phyloP scores from a whole-genome alignment of 1,139 yeast genomes.

The Debaryomyces psychrophilus region DNA sequence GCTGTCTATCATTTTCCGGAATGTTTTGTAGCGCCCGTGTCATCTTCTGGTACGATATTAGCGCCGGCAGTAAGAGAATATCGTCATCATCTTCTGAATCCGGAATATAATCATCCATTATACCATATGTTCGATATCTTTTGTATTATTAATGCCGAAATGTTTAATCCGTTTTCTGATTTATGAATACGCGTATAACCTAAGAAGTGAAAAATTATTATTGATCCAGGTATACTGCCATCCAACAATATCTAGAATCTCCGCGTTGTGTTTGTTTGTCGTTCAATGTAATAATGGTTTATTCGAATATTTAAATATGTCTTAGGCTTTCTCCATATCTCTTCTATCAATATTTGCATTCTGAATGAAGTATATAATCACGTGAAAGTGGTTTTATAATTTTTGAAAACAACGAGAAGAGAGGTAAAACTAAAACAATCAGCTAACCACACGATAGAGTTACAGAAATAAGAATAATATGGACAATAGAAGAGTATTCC shows the following conservation, averaged over 20 bases:
- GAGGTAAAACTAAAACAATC: background rate
- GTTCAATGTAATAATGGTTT: background rate
- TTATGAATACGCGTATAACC: constrained; percentile 1
- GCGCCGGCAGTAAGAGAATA: constrained; percentile 11
- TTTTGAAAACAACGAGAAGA: background rate
- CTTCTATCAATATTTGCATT: background rate
- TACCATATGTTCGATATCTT: background rate
- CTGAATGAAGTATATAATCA: background rate
- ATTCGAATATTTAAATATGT: background rate
- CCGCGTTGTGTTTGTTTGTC: background rate
- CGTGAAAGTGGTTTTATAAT: background rate
- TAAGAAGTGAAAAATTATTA: background rate
- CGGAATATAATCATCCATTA: constrained; percentile 20
- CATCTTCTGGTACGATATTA: constrained; percentile 9
- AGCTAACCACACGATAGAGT: background rate
- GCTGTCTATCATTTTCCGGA: constrained; percentile 1
- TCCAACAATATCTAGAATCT: background rate
- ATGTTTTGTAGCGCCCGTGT: background rate
- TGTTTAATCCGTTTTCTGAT: background rate
- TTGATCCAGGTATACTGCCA: background rate
- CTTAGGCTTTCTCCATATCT: background rate
- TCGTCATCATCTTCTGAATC: constrained; percentile 22
- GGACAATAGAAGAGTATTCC: constrained; percentile 48
- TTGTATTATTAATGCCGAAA: background rate
- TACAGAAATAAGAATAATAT: constrained; percentile 24